Evolutionary conservation across 2,329 filamentous ascomycete genomes (phyloP).

Genomic region (Chaetomiaceae sp.): DNA sequence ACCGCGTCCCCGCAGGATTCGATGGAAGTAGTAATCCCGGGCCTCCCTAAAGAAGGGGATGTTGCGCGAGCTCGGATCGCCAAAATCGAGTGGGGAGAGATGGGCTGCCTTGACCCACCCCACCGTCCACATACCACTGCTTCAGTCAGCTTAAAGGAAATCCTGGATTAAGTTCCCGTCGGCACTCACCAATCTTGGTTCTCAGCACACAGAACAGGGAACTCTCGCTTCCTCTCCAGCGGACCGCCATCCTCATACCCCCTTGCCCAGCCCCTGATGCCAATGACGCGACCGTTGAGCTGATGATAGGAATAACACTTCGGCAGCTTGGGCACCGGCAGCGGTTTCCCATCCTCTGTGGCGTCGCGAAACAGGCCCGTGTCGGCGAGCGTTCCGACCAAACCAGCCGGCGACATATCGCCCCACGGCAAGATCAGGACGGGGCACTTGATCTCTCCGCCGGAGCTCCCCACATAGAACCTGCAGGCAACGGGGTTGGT

Average conservation of each 20-base stretch:
- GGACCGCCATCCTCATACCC: constrained; percentile 35
- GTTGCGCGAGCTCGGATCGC: constrained; percentile 13
- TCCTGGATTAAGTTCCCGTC: not conserved
- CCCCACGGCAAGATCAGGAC: constrained; percentile 38
- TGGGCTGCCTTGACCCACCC: constrained; percentile 26
- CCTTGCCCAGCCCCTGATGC: constrained; percentile 36
- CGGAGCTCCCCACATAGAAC: constrained; percentile 33
- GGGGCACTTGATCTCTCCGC: constrained; percentile 31
- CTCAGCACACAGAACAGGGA: constrained; percentile 40
- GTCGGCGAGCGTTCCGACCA: constrained; percentile 28
- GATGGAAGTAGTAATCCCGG: constrained; percentile 12
- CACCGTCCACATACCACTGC: constrained; percentile 6
- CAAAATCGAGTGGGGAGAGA: constrained; percentile 24
- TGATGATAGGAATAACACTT: constrained; percentile 34
- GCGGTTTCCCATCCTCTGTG: not conserved
- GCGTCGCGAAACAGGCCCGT: constrained; percentile 31
- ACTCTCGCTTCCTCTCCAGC: constrained; percentile 33
- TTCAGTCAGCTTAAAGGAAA: not conserved
- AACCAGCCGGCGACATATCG: constrained; percentile 28
- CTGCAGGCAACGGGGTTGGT: constrained; percentile 30
- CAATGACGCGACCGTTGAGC: constrained; percentile 19
- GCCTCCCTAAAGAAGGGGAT: constrained; percentile 22
- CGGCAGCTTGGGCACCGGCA: constrained; percentile 21
- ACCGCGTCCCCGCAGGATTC: not conserved
- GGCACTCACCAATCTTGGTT: constrained; percentile 27